These are phyloP conservation scores for Cyberlindnera xylosilytica DNA, from an alignment of 805 yeast species.

Conservation along the genomic window DNA sequence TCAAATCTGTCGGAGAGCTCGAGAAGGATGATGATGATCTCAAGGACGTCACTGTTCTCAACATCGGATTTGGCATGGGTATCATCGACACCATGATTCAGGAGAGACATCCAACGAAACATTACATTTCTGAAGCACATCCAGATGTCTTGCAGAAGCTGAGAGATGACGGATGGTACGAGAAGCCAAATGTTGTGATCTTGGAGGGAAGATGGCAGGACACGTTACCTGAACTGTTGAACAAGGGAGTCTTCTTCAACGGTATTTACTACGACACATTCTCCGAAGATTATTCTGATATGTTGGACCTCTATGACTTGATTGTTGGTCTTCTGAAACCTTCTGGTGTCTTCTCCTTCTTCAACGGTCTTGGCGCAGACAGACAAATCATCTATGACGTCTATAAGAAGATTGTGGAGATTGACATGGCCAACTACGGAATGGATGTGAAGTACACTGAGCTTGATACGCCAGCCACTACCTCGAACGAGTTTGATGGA, in stretches of 20 bases:
- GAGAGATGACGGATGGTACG: constrained; percentile 78
- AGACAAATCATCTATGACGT: constrained; percentile 76
- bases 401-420: constrained; percentile 74
- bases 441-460: constrained; percentile 55
- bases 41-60: constrained; percentile 53
- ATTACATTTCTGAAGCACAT: constrained; percentile 92
- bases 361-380: constrained; percentile 88
- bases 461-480: constrained; percentile 43
- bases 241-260: constrained; percentile 69
- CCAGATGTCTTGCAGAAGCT: constrained; percentile 80
- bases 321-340: constrained; percentile 81
- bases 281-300: constrained; percentile 86
- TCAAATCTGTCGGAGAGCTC: constrained; percentile 39
- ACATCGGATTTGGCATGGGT: constrained; percentile 97
- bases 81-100: constrained; percentile 83
- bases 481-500: constrained; percentile 33
- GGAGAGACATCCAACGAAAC: constrained; percentile 52
- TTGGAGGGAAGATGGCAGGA: constrained; percentile 95
- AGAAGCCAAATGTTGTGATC: constrained; percentile 64
- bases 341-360: constrained; percentile 82
- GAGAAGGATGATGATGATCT: constrained; percentile 28
- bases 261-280: constrained; percentile 94
- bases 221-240: constrained; percentile 60
- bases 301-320: constrained; percentile 79
- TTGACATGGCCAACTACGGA: constrained; percentile 81